phyloP scores from a whole-genome alignment of 2,329 filamentous ascomycete genomes.

The Teratosphaeria epicoccoides region DNA sequence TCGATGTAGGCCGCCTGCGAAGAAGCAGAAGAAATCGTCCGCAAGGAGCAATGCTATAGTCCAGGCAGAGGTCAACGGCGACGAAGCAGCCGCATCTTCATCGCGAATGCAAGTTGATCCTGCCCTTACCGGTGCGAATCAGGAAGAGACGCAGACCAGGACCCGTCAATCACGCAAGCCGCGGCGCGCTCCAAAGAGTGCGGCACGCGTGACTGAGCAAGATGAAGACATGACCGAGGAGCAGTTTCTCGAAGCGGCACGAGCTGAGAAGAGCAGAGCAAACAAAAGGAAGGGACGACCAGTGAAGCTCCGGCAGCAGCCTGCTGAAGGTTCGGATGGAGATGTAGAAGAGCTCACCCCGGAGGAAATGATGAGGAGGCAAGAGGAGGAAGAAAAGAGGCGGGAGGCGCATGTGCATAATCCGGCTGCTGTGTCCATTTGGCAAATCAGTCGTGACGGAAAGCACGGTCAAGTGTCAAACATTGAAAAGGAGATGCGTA shows the following conservation, averaged over 20 bases:
- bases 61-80: conserved; percentile 8
- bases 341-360: conserved; percentile 6
- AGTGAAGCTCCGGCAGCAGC: not conserved
- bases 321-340: conserved; percentile 3
- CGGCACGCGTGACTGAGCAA: not conserved
- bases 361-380: conserved; percentile 7
- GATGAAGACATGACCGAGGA: not conserved
- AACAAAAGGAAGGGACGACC: not conserved
- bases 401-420: conserved; percentile 45
- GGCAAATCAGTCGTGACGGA: conserved; percentile 55
- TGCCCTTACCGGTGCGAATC: not conserved
- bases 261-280: not conserved
- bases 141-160: conserved; percentile 10
- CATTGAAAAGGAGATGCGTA: conserved; percentile 60
- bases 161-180: conserved; percentile 1
- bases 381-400: conserved; percentile 17
- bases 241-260: not conserved
- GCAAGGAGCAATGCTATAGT: conserved; percentile 13
- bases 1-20: conserved; percentile 7
- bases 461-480: conserved; percentile 58
- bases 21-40: conserved; percentile 13
- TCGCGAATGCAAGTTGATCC: conserved; percentile 1
- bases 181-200: conserved; percentile 1
- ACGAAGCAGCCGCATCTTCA: conserved; percentile 2
- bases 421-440: conserved; percentile 57